A percentile compares a stretch with the other conserved stretches of the same genome.
Evolutionary conservation across 148 eudicot species (phyloP).

Genomic region (Chenopodium suecicum): DNA sequence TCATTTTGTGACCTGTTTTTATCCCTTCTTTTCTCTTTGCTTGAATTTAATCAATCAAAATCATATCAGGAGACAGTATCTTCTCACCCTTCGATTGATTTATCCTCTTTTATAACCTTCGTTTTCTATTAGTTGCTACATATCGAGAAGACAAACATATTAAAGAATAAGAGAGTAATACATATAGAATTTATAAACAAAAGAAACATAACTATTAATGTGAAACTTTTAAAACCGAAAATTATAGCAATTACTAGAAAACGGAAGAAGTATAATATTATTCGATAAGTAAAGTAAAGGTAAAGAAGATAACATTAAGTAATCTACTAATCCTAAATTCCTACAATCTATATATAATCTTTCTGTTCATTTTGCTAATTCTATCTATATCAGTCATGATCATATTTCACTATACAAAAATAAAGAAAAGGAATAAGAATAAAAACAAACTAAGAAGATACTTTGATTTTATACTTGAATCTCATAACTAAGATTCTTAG

Average conservation of each 20-base stretch:
- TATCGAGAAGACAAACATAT: too few relatives aligned
- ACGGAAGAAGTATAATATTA: too few relatives aligned
- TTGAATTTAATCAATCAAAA: constrained; percentile 14
- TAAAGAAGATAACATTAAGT: not conserved
- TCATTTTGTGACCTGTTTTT: constrained; percentile 16
- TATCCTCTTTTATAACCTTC: not conserved
- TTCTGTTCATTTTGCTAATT: not conserved
- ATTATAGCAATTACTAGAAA: too few relatives aligned
- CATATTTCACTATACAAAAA: not conserved
- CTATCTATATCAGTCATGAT: not conserved
- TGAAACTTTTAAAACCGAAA: too few relatives aligned
- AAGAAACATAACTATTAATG: too few relatives aligned
- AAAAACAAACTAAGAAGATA: not conserved
- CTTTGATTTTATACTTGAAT: constrained; percentile 14
- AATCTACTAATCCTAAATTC: not conserved
- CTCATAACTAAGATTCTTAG: not conserved
- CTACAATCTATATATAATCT: not conserved
- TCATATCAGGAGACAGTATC: constrained; percentile 19
- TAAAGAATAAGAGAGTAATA: too few relatives aligned
- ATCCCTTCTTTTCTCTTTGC: constrained; percentile 23
- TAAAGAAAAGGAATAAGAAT: not conserved
- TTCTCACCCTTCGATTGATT: constrained; percentile 17
- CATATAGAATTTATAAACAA: too few relatives aligned
- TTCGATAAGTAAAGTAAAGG: not conserved
- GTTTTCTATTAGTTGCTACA: too few relatives aligned